Evolutionary conservation across 768 basidiomycete species (phyloP).

Genomic region (Megacollybia marginata): DNA sequence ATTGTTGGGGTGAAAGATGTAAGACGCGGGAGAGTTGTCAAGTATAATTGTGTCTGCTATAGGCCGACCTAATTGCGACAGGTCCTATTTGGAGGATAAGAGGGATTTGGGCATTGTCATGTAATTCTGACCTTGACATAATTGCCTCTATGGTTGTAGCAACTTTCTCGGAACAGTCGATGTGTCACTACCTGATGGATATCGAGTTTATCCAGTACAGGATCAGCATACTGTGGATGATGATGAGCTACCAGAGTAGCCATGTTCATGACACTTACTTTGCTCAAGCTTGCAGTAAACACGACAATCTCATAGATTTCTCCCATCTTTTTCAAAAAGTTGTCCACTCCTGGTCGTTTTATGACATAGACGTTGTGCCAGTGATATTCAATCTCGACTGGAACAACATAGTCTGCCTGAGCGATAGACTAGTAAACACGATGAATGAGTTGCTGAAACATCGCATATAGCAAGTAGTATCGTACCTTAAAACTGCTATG

Average conservation of each 20-base stretch:
- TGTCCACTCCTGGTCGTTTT: conserved; percentile 96
- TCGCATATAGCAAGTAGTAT: background rate
- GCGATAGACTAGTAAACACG: conserved; percentile 61
- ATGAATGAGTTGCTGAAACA: background rate
- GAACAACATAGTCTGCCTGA: conserved; percentile 96
- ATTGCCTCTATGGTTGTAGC: conserved; percentile 98
- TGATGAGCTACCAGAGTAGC: conserved; percentile 4
- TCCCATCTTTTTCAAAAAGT: conserved; percentile 96
- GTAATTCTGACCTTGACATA: conserved; percentile 81
- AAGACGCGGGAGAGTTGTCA: conserved; percentile 98
- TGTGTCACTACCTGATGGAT: conserved; percentile 88
- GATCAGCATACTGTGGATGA: conserved; percentile 82
- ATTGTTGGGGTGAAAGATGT: conserved; percentile 99
- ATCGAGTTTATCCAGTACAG: conserved; percentile 95
- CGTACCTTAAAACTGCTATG: conserved; percentile 97
- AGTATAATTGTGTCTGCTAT: conserved; percentile 94
- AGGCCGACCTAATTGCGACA: conserved; percentile 94
- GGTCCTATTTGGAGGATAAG: conserved; percentile 49
- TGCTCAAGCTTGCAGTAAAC: conserved; percentile 96
- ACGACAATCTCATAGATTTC: conserved; percentile 98
- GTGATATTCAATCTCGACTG: conserved; percentile 97
- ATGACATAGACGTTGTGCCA: conserved; percentile 99
- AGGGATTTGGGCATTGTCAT: background rate
- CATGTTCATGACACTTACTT: conserved; percentile 43
- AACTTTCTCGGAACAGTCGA: conserved; percentile 94